phyloP scores from a whole-genome alignment of 2,329 filamentous ascomycete genomes.

The Didymella glomerata region DNA sequence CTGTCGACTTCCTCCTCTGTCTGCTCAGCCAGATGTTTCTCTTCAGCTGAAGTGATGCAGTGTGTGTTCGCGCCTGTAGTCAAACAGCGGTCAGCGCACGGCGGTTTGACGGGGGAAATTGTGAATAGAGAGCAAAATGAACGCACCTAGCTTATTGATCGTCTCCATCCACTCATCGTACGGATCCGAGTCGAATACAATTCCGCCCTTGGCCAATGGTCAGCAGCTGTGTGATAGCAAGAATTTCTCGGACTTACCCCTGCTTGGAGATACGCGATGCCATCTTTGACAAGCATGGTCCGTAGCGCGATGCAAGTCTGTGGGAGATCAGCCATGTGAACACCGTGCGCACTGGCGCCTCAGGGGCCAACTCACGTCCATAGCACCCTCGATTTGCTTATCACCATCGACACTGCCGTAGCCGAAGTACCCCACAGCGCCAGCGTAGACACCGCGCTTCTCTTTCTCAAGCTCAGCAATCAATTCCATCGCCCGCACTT shows the following conservation, averaged over 20 bases:
- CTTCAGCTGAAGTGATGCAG: slow-evolving; percentile 85
- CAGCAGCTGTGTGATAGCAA: slow-evolving; percentile 29
- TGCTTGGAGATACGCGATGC: slow-evolving; percentile 87
- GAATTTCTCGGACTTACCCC: slow-evolving; percentile 67
- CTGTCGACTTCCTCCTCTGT: slow-evolving; percentile 30
- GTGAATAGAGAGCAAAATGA: slow-evolving; percentile 15
- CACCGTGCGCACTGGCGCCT: slow-evolving; percentile 18
- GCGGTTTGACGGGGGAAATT: slow-evolving; percentile 7
- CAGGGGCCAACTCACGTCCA: slow-evolving; percentile 67
- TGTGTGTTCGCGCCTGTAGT: slow-evolving; percentile 74
- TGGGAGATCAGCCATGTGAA: slow-evolving; percentile 34
- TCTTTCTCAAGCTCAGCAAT: slow-evolving; percentile 94
- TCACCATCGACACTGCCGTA: slow-evolving; percentile 76
- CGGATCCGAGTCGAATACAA: slow-evolving; percentile 75
- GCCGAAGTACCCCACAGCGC: slow-evolving; percentile 95
- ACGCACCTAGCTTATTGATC: slow-evolving; percentile 84
- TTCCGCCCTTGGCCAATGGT: slow-evolving; percentile 44
- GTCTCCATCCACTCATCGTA: slow-evolving; percentile 96
- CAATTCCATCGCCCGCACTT: slow-evolving; percentile 95
- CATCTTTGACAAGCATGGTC: slow-evolving; percentile 94
- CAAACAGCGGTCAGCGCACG: slow-evolving; percentile 33
- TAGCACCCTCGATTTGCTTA: slow-evolving; percentile 76
- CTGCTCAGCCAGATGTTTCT: slow-evolving; percentile 65
- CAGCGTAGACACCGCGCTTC: slow-evolving; percentile 94
- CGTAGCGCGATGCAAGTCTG: slow-evolving; percentile 74